Base-by-base conservation (phyloP, 495 filamentous ascomycete species). In the Clohesyomyces aquaticus region DNA sequence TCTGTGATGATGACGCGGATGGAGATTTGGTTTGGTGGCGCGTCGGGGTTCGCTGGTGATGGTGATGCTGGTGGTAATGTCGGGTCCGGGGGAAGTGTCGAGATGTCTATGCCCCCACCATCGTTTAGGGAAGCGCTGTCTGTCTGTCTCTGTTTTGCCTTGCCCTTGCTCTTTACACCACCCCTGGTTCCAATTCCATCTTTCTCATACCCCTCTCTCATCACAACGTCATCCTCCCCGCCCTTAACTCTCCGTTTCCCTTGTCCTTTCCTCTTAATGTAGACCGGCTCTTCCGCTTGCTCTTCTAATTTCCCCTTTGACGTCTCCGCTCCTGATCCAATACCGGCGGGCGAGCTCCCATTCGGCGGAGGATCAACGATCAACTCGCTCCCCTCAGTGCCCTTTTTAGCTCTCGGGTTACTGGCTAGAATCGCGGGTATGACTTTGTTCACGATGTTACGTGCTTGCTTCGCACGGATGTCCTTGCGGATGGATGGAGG, bases 401-500 rank as follows among this genome's bases (percentile, higher is more conserved):
- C 82, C n/a, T 69, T 73, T 11, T 77, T 72, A 1, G 82, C 82
- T 22, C 81, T 78, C 23, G 77, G 69, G 66, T 80, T 77, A 1
- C 76, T 71, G 4, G 74, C 71, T 0, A 85, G 65, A 11, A 85
- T 57, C 8, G 79, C 74, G 6, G 83, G 83, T 22, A 85, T 76
- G 50, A 71, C 75, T 50, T 78, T 80, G 66, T 82, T 81, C 61
- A 83, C 71, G 26, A 81, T 81, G 12, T 77, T 72, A 42, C 77
- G 78, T 18, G 83, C 82, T 50, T 75, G 72, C 61, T 80, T 82
- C 0, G 80, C 77, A 14, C 83, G 78, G 14, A 74, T 74, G 11
- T 76, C 72, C 55, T 70, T 68, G 6, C 69, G 49, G 22, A 59
- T 29, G 0, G 61, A 21, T 18, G 55, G 61, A 0, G 69, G 69